Percentiles rank a stretch among this genome's conserved stretches.
Evolutionary conservation across 73 alveolate species (phyloP).

Genomic region (Paraurostyla sp.): DNA sequence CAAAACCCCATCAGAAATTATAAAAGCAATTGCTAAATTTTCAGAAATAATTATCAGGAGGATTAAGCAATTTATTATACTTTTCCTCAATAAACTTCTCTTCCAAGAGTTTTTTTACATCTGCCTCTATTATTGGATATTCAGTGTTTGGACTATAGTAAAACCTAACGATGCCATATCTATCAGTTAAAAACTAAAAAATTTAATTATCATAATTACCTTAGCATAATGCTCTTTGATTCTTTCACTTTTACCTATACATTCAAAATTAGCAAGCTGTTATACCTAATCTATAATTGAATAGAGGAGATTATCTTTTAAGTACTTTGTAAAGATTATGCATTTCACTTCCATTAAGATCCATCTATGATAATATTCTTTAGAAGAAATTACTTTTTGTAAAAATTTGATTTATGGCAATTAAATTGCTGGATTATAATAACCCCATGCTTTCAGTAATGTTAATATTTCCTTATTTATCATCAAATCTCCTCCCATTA

Average conservation of each 20-base stretch:
- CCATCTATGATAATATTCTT: background rate
- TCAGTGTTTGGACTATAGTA: conserved; percentile 45
- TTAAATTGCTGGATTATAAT: background rate
- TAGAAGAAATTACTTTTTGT: background rate
- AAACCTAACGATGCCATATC: conserved; percentile 39
- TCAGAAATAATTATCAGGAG: conserved; percentile 42
- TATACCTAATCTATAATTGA: background rate
- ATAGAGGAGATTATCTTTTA: conserved; percentile 14
- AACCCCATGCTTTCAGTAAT: background rate
- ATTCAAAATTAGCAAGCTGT: no score
- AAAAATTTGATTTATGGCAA: background rate
- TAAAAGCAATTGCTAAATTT: background rate
- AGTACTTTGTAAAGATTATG: conserved; percentile 21
- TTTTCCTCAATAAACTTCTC: conserved; percentile 24
- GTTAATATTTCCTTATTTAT: conserved; percentile 11
- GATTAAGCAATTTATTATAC: conserved; percentile 17
- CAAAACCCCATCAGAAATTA: no score
- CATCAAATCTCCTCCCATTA: conserved; percentile 18
- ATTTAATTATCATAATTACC: background rate
- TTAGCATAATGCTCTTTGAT: conserved; percentile 33
- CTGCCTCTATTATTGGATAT: conserved; percentile 47
- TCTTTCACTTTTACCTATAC: no score
- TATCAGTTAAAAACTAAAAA: conserved; percentile 13
- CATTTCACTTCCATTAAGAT: conserved; percentile 52
- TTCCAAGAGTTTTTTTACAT: conserved; percentile 9